Evolutionary conservation across 306 rosid species (phyloP).

Genomic region (Cercis canadensis): DNA sequence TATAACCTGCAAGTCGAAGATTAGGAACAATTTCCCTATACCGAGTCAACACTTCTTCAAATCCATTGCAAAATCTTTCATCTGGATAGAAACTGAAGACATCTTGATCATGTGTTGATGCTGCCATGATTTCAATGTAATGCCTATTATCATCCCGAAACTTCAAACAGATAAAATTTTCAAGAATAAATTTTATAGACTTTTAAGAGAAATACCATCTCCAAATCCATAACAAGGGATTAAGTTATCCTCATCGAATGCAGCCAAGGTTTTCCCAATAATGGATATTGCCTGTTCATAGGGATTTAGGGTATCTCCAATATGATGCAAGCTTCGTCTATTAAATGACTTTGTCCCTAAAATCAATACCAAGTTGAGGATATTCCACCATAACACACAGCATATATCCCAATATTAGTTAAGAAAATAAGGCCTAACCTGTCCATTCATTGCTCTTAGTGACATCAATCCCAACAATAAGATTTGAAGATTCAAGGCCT

Average conservation of each 20-base stretch:
- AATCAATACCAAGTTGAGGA: slow-evolving; percentile 38
- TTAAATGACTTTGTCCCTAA: slow-evolving; percentile 61
- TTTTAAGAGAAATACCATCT: slow-evolving; percentile 56
- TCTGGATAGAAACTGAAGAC: slow-evolving; percentile 65
- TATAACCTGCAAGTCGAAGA: slow-evolving; percentile 66
- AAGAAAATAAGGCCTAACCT: slow-evolving; percentile 45
- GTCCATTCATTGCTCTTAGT: slow-evolving; percentile 87
- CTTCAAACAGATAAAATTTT: neutral
- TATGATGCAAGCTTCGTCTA: slow-evolving; percentile 68
- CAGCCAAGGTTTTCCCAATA: slow-evolving; percentile 72
- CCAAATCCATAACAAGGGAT: slow-evolving; percentile 85
- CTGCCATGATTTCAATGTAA: slow-evolving; percentile 46
- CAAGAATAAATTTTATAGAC: neutral
- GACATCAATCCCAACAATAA: slow-evolving; percentile 77
- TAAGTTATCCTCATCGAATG: slow-evolving; percentile 71
- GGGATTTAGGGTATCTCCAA: slow-evolving; percentile 60
- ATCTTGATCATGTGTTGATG: slow-evolving; percentile 71
- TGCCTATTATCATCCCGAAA: neutral
- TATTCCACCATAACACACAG: slow-evolving; percentile 26
- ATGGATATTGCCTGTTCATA: slow-evolving; percentile 78
- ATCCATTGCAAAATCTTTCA: slow-evolving; percentile 62
- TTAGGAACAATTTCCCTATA: slow-evolving; percentile 67
- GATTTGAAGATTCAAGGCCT: slow-evolving; percentile 82
- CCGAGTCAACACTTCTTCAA: slow-evolving; percentile 69
- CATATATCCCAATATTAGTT: neutral